Conservation (phyloP, 208 protist genomes). For the Trypanosoma cruzi region DNA sequence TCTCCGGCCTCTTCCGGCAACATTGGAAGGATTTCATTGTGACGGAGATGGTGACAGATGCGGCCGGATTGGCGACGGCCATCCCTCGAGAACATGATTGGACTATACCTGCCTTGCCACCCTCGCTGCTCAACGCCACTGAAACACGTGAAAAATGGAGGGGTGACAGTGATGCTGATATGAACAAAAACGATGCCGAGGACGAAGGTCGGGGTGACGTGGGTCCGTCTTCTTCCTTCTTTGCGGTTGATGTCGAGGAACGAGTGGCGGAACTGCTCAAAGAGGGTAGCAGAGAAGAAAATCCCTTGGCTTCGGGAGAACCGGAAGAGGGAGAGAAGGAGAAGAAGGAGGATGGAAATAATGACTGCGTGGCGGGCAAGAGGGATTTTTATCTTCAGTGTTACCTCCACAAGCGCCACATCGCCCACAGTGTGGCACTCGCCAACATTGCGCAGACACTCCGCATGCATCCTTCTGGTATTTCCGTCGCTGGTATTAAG, state of each 20-base stretch:
- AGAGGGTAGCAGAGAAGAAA: conserved; percentile 8
- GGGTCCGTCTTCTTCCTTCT: conserved; percentile 46
- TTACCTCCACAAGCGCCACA: conserved; percentile 84
- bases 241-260: conserved; percentile 52
- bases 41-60: conserved; percentile 39
- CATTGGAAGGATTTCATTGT: conserved; percentile 62
- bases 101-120: conserved; percentile 54
- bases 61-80: conserved; percentile 19
- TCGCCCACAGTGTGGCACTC: conserved; percentile 72
- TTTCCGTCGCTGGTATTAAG: conserved; percentile 86
- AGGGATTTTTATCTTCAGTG: conserved; percentile 62
- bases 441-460: conserved; percentile 64
- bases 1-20: conserved; percentile 72
- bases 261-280: conserved; percentile 17
- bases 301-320: neutral
- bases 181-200: neutral
- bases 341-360: neutral
- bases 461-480: conserved; percentile 73
- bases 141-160: neutral
- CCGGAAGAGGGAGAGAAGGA: neutral
- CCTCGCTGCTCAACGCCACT: conserved; percentile 10
- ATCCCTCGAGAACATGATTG: conserved; percentile 49
- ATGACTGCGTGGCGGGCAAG: neutral
- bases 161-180: conserved; percentile 1
- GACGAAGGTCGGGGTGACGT: neutral